Percentiles rank a stretch among this genome's conserved stretches.
Conservation (phyloP, 345 rosid species). For the Corchorus olitorius region DNA sequence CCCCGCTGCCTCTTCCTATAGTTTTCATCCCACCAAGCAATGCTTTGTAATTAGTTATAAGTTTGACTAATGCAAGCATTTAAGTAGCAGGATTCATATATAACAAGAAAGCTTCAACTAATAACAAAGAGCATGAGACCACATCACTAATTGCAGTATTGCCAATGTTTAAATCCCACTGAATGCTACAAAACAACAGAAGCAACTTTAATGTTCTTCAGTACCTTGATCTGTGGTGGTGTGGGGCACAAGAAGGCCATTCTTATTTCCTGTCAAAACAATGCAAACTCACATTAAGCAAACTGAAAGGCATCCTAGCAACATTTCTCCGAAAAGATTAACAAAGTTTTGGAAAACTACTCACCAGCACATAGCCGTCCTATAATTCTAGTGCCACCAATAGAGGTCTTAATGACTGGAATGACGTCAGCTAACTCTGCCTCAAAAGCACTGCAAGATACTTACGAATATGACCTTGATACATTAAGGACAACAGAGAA, state of each 20-base stretch:
- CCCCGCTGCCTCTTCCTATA: not conserved
- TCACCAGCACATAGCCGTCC: conserved; percentile 92
- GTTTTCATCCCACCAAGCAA: not conserved
- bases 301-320: not conserved
- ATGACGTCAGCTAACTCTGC: conserved; percentile 77
- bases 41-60: not conserved
- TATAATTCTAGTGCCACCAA: conserved; percentile 80
- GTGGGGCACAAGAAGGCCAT: conserved; percentile 71
- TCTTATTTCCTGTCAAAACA: conserved; percentile 53
- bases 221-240: conserved; percentile 73
- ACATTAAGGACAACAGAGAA: not conserved
- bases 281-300: not conserved
- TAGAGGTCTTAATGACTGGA: conserved; percentile 89
- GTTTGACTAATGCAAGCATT: not conserved
- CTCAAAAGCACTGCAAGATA: conserved; percentile 61
- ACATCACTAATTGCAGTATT: no score
- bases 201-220: not conserved
- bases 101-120: no score
- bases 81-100: no score
- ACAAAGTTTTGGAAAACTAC: not conserved
- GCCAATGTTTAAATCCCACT: not conserved
- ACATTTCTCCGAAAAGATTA: not conserved
- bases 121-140: no score
- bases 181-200: not conserved
- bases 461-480: not conserved